phyloP scores from a whole-genome alignment of 495 filamentous ascomycete species.

The Neurospora intermedia region DNA sequence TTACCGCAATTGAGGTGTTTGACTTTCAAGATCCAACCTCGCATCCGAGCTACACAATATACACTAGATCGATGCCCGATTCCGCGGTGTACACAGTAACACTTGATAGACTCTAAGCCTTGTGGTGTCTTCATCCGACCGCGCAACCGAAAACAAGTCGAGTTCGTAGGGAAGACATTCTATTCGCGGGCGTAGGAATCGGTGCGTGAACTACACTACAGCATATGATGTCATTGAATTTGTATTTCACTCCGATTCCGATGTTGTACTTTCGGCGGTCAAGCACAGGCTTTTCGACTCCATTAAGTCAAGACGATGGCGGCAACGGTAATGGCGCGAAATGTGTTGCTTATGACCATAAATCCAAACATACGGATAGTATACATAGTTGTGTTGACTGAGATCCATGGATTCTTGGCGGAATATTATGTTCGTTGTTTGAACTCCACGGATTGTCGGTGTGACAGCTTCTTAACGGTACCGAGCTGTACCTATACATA shows the following conservation, averaged over 20 bases:
- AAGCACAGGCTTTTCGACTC: background rate
- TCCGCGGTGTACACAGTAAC: background rate
- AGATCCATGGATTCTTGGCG: background rate
- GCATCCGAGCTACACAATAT: background rate
- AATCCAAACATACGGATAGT: background rate
- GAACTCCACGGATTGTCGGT: background rate
- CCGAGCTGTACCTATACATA: background rate
- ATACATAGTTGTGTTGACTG: background rate
- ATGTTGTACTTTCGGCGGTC: background rate
- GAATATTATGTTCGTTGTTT: background rate
- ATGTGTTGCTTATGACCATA: background rate
- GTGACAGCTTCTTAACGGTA: background rate
- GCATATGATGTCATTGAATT: background rate
- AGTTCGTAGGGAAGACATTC: background rate
- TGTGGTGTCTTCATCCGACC: background rate
- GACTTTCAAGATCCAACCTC: background rate
- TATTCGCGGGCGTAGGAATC: background rate
- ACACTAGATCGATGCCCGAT: background rate
- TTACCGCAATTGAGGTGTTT: background rate
- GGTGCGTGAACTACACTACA: background rate
- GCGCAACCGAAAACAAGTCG: background rate
- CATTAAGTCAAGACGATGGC: background rate
- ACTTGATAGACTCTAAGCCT: background rate
- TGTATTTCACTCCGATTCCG: background rate
- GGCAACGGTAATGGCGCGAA: background rate